Evolutionary conservation across 1,139 yeast species (phyloP), one percentile per base, ranked within the genome.

Genomic region (Yueomyces sp.): DNA sequence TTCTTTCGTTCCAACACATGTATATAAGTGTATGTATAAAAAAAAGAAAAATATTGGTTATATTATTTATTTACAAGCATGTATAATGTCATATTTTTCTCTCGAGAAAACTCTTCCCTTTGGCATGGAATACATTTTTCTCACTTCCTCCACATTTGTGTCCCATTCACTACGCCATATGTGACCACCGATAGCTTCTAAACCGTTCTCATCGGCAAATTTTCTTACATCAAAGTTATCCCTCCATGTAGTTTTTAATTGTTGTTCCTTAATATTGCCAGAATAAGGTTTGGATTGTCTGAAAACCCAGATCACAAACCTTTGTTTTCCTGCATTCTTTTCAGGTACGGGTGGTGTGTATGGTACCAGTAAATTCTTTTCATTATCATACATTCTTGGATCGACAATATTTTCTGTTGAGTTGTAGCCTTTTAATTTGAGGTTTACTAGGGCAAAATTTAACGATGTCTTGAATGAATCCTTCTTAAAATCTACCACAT

Each of bases 81-180:
- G 19, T 19, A 19, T 19, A 19, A 19, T 19, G 19, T 19, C 19
- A 19, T 19, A 19, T 19, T 19, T 69, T 28, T 63, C 72, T 59
- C 77, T 75, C 49, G 76, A 75, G 68, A 75, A 89, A 5, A 89
- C 86, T 53, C 78, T 70, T 43, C 96, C 96, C 48, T 66, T 62
- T 19, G 78, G 80, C 50, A 89, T 68, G 3, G 87, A 91, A 57
- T 82, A 85, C 55, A 72, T 64, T 45, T 70, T 73, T 63, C 96
- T 77, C 25, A 87, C 78, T 3, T 59, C 63, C 38, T 72, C 73
- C 38, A 85, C 83, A 54, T 81, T 75, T 56, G 86, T 69, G 63
- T 91, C 98, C 75, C 81, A 91, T 38, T 64, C 68, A 54, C 82
- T 79, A 70, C 98, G 78, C 94, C 95, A 91, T 40, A 86, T 73